Evolutionary conservation across 371 early-diverging fungal genomes (phyloP), one percentile per base, ranked within the genome.

Genomic region (Mortierella sp.): DNA sequence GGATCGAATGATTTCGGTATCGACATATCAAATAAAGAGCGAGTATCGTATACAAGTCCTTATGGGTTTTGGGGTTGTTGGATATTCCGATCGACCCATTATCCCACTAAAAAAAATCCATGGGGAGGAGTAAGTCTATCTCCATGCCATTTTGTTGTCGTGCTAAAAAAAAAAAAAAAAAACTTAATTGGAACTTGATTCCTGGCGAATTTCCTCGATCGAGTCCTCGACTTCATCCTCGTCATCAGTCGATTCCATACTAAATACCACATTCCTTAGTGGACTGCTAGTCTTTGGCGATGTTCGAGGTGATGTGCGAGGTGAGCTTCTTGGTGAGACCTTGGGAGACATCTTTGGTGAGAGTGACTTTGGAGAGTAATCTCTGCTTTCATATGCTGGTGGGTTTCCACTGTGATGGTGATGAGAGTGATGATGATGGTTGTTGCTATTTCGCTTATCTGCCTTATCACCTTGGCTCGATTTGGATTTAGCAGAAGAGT

Each of bases 281-380:
- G 80, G 80, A 40, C 80, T 79, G 51, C 80, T 74, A 0, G 68
- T 75, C 63, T 75, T 79, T 8, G 80, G 80, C 6, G 69, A 79
- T 0, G 79, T 79, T 22, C 70, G 60, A 6, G 79, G 75, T 6
- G 75, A 74, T 1, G 51, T 69, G 16, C 78, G 73, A 52, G 78
- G 45, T 8, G 72, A 51, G 4, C n/a, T 59, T 45, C 72, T 67
- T 9, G 72, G 68, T 12, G 70, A 64, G 14, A 47, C 26, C 61
- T 72, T 67, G 5, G 72, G 66, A 4, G 64, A 47, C 10, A 40
- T 39, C 49, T 66, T 64, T 30, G 77, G 73, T 5, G 74, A 47
- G 47, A 64, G 40, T 9, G 58, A 26, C 66, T 78, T 75, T 30
- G 73, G 72, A 10, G 69, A 22, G 24, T 47, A 40, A 55, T 75